Percentiles rank a stretch among this genome's conserved stretches.
Evolutionary conservation across 352 stramenopile genomes (phyloP).

Genomic region (Labyrinthula sp.): DNA sequence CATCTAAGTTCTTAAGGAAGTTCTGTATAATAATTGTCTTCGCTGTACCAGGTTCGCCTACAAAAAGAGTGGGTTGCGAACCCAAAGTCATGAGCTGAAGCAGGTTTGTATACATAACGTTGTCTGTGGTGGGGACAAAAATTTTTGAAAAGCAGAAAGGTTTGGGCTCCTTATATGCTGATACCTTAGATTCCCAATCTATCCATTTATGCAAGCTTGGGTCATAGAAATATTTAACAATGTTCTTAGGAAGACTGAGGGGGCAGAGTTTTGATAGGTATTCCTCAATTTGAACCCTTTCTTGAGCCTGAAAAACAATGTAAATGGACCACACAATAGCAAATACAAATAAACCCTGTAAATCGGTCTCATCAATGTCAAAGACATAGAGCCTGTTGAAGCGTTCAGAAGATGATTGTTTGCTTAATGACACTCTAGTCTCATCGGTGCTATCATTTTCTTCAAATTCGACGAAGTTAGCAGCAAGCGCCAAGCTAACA

Average conservation of each 20-base stretch:
- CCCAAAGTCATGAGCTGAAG: slow-evolving; percentile 57
- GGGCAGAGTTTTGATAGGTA: slow-evolving; percentile 63
- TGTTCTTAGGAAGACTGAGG: slow-evolving; percentile 47
- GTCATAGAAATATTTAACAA: slow-evolving; percentile 72
- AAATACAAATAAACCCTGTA: slow-evolving; percentile 72
- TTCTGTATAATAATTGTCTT: slow-evolving; percentile 84
- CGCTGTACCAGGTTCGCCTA: slow-evolving; percentile 72
- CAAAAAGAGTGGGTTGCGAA: slow-evolving; percentile 66
- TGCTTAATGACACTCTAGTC: slow-evolving; percentile 34
- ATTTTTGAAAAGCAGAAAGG: slow-evolving; percentile 78
- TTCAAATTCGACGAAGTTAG: too few relatives aligned
- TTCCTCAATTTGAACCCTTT: slow-evolving; percentile 56
- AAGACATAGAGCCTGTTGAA: too few relatives aligned
- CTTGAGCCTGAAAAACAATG: slow-evolving; percentile 52
- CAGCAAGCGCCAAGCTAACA: slow-evolving; percentile 42
- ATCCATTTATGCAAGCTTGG: slow-evolving; percentile 63
- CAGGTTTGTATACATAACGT: slow-evolving; percentile 71
- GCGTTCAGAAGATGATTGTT: too few relatives aligned
- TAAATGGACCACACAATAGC: slow-evolving; percentile 72
- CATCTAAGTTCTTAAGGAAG: slow-evolving; percentile 57
- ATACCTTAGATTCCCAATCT: slow-evolving; percentile 55
- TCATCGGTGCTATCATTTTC: too few relatives aligned
- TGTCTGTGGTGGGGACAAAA: slow-evolving; percentile 81
- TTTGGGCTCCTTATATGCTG: slow-evolving; percentile 60
- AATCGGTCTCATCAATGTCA: slow-evolving; percentile 32